Evolutionary conservation across 2,329 filamentous ascomycete genomes (phyloP).

Genomic region (Ophiosphaerella korrae): DNA sequence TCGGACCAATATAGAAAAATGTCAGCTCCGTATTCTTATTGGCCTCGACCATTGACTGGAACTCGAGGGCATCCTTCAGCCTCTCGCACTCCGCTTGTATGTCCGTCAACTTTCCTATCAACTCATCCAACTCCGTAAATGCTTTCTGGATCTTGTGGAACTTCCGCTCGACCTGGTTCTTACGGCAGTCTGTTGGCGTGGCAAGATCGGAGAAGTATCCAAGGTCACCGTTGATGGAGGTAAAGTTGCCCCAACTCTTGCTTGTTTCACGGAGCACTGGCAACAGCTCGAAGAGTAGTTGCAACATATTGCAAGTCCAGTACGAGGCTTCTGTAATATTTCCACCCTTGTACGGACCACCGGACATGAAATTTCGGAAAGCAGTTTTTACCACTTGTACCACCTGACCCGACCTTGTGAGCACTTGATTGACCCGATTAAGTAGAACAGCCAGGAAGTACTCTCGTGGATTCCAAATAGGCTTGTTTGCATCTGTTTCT

Average conservation of each 20-base stretch:
- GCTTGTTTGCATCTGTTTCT: not conserved
- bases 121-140: not conserved
- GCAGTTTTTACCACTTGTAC: not conserved
- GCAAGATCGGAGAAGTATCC: not conserved
- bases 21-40: conserved; percentile 3
- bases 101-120: not conserved
- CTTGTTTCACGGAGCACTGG: not conserved
- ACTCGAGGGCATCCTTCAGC: not conserved
- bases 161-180: not conserved
- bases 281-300: not conserved
- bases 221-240: not conserved
- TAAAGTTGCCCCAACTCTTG: not conserved
- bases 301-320: not conserved
- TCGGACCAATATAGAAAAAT: conserved; percentile 4
- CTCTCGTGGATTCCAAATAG: not conserved
- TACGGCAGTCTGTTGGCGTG: not conserved
- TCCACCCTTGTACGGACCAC: not conserved
- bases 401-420: not conserved
- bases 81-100: not conserved
- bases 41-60: not conserved
- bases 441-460: not conserved
- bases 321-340: not conserved
- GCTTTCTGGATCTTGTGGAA: not conserved
- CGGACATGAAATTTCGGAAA: not conserved
- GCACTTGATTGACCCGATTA: not conserved